Evolutionary conservation across 2,329 filamentous ascomycete species (phyloP), one percentile per base, ranked within the genome.

Genomic region (Davidsoniella australis): DNA sequence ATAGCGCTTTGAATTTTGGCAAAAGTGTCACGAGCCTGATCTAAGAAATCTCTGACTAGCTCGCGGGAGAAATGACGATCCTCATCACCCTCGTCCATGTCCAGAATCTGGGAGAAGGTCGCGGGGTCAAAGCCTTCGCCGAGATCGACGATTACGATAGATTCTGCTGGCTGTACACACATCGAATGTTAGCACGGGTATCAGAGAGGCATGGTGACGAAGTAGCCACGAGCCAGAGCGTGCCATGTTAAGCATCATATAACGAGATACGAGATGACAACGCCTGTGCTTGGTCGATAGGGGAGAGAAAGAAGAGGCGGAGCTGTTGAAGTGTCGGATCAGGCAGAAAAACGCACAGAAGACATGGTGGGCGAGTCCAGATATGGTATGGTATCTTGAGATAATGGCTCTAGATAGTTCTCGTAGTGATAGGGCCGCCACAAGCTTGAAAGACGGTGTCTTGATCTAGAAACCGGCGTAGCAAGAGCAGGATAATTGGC

Each of bases 31-130:
- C 87, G 76, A 37, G 87, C 89, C 67, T 98, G 91, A 16, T 86
- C 80, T 57, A 96, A 94, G 69, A 94, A 98, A 54, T 86, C 85
- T 61, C 78, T 82, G 45, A 96, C 88, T 56, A 98, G 88, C 53
- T 82, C 81, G 58, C 72, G 76, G 67, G 84, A 93, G 71, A 96
- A 96, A 45, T 94, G 86, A 58, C 80, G 75, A 55, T 89, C 83
- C 9, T 80, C 76, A 56, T 85, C 82, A 55, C 85, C 83, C 55
- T 96, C 91, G 63, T 98, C 91, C 89, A 98, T 95, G 66, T 96
- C 91, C 55, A 96, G 76, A 62, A 98, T 96, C 70, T 96, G 91
- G 58, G 81, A 79, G 59, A 98, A 98, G 50, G 87, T 94, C 49
- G 66, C 63, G 54, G 71, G 67, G 63, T 96, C 89, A 65, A 98